phyloP scores from a whole-genome alignment of 306 rosid species.

The Acacia melanoxylon region DNA sequence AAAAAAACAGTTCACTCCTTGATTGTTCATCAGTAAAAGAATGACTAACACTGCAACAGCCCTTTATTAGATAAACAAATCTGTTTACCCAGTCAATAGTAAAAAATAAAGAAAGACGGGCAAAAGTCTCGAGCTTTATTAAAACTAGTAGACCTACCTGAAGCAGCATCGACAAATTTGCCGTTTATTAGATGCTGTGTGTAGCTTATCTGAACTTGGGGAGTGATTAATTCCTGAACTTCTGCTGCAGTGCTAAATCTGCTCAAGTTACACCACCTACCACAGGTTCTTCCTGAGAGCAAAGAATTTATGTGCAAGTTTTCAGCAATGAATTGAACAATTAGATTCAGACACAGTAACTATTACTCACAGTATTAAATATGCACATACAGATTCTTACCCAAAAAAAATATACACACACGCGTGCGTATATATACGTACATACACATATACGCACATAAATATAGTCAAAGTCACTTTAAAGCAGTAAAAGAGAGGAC shows the following conservation, averaged over 20 bases:
- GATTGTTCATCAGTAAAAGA: not conserved
- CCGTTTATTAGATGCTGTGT: slow-evolving; percentile 85
- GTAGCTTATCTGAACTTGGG: slow-evolving; percentile 59
- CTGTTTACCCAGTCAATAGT: not conserved
- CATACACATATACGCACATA: not conserved
- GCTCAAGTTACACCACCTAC: slow-evolving; percentile 31
- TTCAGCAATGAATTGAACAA: not conserved
- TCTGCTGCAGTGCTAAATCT: slow-evolving; percentile 68
- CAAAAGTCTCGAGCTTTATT: not conserved
- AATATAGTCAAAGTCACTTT: not conserved
- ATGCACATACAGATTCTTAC: not conserved
- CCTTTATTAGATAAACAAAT: not conserved
- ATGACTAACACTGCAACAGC: not conserved
- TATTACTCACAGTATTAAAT: not conserved
- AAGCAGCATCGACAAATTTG: slow-evolving; percentile 76
- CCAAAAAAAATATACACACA: not conserved
- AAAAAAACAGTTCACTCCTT: slow-evolving; percentile 13
- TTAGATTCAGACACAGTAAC: not conserved
- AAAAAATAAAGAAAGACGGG: not conserved
- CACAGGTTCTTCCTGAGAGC: slow-evolving; percentile 53
- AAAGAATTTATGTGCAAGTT: slow-evolving; percentile 3
- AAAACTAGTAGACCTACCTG: slow-evolving; percentile 48
- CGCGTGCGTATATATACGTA: not conserved
- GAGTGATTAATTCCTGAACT: slow-evolving; percentile 63
- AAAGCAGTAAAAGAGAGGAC: not conserved